Base-by-base conservation (phyloP, 1,139 yeast genomes). In the Hansenula lynferdii region DNA sequence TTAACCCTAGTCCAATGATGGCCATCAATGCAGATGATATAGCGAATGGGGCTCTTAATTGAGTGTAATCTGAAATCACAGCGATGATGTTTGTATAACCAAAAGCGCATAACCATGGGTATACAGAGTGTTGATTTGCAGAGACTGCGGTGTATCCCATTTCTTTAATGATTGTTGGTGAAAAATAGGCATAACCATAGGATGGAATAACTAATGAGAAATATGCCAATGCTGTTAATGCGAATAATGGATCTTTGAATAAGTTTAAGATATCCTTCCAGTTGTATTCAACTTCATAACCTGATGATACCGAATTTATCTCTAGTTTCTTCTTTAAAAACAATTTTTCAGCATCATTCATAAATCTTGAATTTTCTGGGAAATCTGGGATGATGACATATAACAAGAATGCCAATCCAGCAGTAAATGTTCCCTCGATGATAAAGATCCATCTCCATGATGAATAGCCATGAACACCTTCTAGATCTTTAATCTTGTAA, bases 341-440 rank as follows among this genome's bases (percentile, higher is more conserved):
- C 2, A 41, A 52, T 19, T 65, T 57, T 50, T 72, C 76, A 34
- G 65, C 60, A 6, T 50, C 62, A n/a, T 49, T 58, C 28, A 72
- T 49, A 51, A 65, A 71, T 42, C 59, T 54, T n/a, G 73, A 81
- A 55, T 64, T 81, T 72, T 75, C 81, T 29, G 89, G 89, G 71
- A 80, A 79, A 57, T 85, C 92, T 12, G 94, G 81, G 47, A 85
- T 70, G 30, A 72, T 60, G 55, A 82, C 80, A 60, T 62, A 84
- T 43, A 84, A 67, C n/a, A 81, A 43, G 27, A 80, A 44, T 1
- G 86, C 80, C 28, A 80, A 58, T 25, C 80, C 81, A 30, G 74
- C 72, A 21, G 95, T 85, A 34, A 72, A 64, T 4, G 69, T 60
- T 40, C 84, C 83, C 55, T 77, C 81, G 38, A 77, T 67, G 40